Conservation (phyloP, 1,139 yeast species). For the Debaryomyces nepalensis region DNA sequence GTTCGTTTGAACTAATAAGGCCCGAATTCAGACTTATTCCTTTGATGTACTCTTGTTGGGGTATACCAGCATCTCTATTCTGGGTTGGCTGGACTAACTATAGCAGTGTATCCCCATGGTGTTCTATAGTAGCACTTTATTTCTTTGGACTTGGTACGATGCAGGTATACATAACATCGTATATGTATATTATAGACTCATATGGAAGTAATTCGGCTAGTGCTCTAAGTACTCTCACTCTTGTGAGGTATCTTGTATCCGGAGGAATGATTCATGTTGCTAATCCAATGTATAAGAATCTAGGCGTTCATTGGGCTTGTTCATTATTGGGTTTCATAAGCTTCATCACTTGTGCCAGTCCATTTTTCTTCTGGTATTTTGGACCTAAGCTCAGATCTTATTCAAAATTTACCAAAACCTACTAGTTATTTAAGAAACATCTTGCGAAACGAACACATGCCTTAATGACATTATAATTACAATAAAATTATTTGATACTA, state of each 20-base stretch:
- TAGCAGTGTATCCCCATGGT: conserved; percentile 12
- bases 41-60: conserved; percentile 14
- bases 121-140: conserved; percentile 10
- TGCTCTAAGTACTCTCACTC: conserved; percentile 13
- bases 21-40: conserved; percentile 14
- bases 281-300: conserved; percentile 14
- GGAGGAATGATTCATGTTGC: conserved; percentile 16
- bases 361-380: conserved; percentile 12
- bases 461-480: too few relatives aligned
- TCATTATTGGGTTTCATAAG: conserved; percentile 13
- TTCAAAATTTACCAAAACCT: conserved; percentile 13
- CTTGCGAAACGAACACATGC: too few relatives aligned
- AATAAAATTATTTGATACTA: too few relatives aligned
- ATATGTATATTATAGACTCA: conserved; percentile 14
- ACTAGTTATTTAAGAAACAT: too few relatives aligned
- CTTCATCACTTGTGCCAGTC: conserved; percentile 12
- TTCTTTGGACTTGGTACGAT: conserved; percentile 15
- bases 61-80: conserved; percentile 13
- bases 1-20: conserved; percentile 5
- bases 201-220: conserved; percentile 14
- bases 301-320: conserved; percentile 15
- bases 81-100: conserved; percentile 14
- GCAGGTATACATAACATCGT: conserved; percentile 13
- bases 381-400: conserved; percentile 11
- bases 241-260: conserved; percentile 12